phyloP scores from a whole-genome alignment of 345 rosid species.

The Salix koriyanagi region DNA sequence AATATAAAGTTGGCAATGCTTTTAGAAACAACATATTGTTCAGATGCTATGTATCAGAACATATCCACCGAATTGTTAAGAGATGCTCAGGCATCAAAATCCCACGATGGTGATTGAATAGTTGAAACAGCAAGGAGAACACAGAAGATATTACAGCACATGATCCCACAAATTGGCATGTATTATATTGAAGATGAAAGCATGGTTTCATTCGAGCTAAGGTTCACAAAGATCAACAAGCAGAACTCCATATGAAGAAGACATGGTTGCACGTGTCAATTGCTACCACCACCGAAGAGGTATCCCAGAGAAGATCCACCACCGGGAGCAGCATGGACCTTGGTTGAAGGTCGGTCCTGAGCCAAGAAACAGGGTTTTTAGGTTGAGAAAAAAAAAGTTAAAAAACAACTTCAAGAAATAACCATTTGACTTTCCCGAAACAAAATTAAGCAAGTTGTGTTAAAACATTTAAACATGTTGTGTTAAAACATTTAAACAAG shows the following conservation, averaged over 20 bases:
- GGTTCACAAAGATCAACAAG: conserved; percentile 29
- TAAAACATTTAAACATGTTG: neutral
- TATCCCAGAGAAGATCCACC: conserved; percentile 30
- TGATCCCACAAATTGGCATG: conserved; percentile 11
- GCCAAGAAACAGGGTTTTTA: neutral
- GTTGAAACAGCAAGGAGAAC: conserved; percentile 14
- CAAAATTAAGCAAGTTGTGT: neutral
- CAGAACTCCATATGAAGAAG: conserved; percentile 14
- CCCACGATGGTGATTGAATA: conserved; percentile 7
- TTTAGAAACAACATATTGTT: neutral
- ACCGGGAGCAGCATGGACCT: conserved; percentile 33
- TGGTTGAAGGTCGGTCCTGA: conserved; percentile 35
- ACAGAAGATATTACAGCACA: conserved; percentile 35
- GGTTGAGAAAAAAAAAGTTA: too few relatives aligned
- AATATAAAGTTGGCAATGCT: neutral
- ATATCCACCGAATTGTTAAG: neutral
- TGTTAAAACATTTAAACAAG: neutral
- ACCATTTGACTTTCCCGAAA: neutral
- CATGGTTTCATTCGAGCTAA: conserved; percentile 16
- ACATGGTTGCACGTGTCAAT: conserved; percentile 10
- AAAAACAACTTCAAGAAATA: neutral
- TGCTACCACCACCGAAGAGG: conserved; percentile 22
- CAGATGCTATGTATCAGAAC: neutral
- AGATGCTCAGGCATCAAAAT: conserved; percentile 9
- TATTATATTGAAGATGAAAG: conserved; percentile 8